Percentiles rank a stretch among this genome's conserved stretches.
Conservation (phyloP, 768 basidiomycete genomes). For the Sutorius australiensis region DNA sequence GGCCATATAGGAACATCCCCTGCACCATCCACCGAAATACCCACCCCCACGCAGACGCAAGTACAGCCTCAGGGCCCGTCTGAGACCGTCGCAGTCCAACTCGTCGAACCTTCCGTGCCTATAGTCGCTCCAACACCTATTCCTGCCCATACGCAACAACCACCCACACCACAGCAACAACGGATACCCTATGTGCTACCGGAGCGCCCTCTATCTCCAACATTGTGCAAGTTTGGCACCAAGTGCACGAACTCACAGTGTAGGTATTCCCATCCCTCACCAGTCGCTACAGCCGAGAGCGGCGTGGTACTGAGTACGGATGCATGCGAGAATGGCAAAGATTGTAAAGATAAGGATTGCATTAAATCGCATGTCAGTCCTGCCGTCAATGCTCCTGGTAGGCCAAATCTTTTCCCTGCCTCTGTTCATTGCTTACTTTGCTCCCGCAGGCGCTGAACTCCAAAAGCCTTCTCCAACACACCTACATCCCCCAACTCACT, state of each 20-base stretch:
- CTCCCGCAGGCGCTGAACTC: slow-evolving; percentile 24
- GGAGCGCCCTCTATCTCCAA: slow-evolving; percentile 82
- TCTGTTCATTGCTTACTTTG: slow-evolving; percentile 13
- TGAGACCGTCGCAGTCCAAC: slow-evolving; percentile 13
- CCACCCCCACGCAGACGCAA: slow-evolving; percentile 18
- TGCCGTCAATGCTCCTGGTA: slow-evolving; percentile 66
- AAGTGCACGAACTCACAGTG: slow-evolving; percentile 92
- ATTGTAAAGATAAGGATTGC: slow-evolving; percentile 93
- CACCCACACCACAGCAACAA: slow-evolving; percentile 18
- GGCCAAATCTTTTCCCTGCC: neutral
- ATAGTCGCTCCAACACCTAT: slow-evolving; percentile 26
- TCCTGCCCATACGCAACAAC: slow-evolving; percentile 23
- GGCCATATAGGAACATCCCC: slow-evolving; percentile 32
- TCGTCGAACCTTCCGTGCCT: slow-evolving; percentile 10
- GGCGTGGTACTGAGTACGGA: slow-evolving; percentile 95
- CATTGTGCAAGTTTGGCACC: slow-evolving; percentile 87
- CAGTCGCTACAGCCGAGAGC: slow-evolving; percentile 93
- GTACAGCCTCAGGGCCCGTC: slow-evolving; percentile 14
- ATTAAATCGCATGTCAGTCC: slow-evolving; percentile 89
- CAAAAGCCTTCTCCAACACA: slow-evolving; percentile 39
- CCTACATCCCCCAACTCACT: slow-evolving; percentile 29
- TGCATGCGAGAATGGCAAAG: slow-evolving; percentile 81
- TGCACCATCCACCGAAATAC: slow-evolving; percentile 17
- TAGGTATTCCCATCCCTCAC: slow-evolving; percentile 91
- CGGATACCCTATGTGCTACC: slow-evolving; percentile 55